These are phyloP conservation scores for Fusarium hostae DNA, from an alignment of 2,329 filamentous ascomycete genomes.

Conservation along the genomic window DNA sequence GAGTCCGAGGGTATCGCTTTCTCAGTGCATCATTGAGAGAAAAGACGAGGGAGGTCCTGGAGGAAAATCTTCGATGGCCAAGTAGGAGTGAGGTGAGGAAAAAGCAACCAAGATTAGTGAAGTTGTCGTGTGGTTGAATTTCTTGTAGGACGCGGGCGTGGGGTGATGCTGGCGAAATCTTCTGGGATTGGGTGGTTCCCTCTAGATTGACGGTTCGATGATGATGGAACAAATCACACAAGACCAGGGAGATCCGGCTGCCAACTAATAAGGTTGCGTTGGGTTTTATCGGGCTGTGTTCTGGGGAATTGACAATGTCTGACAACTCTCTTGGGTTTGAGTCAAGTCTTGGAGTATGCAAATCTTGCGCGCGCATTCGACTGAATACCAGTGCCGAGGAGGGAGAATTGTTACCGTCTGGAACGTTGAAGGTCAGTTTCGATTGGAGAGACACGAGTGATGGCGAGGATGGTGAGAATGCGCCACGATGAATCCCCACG, in stretches of 20 bases:
- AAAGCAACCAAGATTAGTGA: conserved; percentile 3
- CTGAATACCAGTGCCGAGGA: conserved; percentile 26
- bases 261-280: neutral
- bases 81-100: neutral
- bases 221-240: conserved; percentile 20
- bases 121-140: conserved; percentile 16
- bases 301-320: conserved; percentile 26
- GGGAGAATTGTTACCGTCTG: conserved; percentile 15
- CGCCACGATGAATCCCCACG: conserved; percentile 1
- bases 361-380: conserved; percentile 7
- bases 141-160: conserved; percentile 17
- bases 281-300: neutral
- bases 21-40: conserved; percentile 39
- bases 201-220: conserved; percentile 24
- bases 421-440: conserved; percentile 20
- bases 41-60: conserved; percentile 1
- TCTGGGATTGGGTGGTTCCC: conserved; percentile 20
- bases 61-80: neutral
- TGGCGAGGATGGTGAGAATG: conserved; percentile 8
- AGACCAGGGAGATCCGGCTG: conserved; percentile 16
- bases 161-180: conserved; percentile 22
- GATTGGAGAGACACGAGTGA: conserved; percentile 4
- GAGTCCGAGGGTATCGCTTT: conserved; percentile 6
- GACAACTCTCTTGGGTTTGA: conserved; percentile 24
- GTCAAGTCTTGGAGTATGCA: conserved; percentile 21